Conservation (phyloP, 805 yeast species). For the Ogataea polymorpha region DNA sequence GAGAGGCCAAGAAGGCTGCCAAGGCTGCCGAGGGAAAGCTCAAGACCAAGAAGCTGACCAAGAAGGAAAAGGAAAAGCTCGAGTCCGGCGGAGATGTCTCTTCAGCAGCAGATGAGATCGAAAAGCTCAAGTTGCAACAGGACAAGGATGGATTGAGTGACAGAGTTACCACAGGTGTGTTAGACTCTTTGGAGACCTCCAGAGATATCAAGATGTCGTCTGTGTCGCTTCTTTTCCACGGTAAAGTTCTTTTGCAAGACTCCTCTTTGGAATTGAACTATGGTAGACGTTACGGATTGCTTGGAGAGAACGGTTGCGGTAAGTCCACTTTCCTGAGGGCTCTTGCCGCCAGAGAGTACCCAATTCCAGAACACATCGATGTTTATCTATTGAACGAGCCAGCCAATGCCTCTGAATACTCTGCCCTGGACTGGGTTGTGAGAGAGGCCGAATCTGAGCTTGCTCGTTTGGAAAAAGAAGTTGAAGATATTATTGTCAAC, state of each 20-base stretch:
- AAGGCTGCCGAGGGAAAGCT: conserved; percentile 79
- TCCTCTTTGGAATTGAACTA: conserved; percentile 88
- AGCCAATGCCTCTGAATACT: conserved; percentile 87
- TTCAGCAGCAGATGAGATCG: conserved; percentile 69
- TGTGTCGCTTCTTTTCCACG: conserved; percentile 91
- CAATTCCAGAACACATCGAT: conserved; percentile 89
- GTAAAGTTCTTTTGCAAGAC: conserved; percentile 93
- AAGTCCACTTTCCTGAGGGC: conserved; percentile 93
- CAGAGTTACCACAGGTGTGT: conserved; percentile 96
- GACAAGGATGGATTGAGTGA: conserved; percentile 94
- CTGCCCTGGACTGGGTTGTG: conserved; percentile 95
- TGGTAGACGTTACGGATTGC: conserved; percentile 95
- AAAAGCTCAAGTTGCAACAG: conserved; percentile 85
- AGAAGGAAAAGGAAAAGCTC: conserved; percentile 43
- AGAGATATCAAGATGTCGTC: conserved; percentile 92
- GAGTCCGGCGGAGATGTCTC: conserved; percentile 52
- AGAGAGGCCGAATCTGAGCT: conserved; percentile 93
- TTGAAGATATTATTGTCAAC: conserved; percentile 81
- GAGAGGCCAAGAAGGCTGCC: conserved; percentile 95
- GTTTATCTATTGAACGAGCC: conserved; percentile 94
- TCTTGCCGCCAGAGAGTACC: conserved; percentile 93
- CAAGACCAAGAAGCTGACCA: conserved; percentile 60
- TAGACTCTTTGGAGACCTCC: conserved; percentile 83
- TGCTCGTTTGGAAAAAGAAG: conserved; percentile 84
- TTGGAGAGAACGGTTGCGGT: conserved; percentile 99